Evolutionary conservation across 2,329 filamentous ascomycete species (phyloP), one percentile per base, ranked within the genome.

Genomic region (Alternaria hordeiaustralica): DNA sequence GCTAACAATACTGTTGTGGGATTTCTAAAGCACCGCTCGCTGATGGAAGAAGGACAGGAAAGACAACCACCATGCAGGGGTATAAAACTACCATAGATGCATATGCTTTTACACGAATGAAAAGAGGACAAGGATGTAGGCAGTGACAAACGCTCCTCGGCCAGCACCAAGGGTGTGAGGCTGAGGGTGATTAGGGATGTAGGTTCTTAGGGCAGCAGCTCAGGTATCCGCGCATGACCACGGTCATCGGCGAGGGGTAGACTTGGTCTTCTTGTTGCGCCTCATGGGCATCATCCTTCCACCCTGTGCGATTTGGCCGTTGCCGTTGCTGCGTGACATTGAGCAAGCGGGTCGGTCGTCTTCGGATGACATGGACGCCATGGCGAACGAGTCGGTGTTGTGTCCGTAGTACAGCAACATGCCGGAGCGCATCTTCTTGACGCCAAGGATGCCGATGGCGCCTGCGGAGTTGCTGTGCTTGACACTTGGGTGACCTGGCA

Each of bases 371-470:
- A 98, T 96, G 4, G 93, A 96, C 1, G 94, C 93, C 57, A 99
- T 82, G 6, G 94, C 94, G 74, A 91, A 91, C 2, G 88, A 90
- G 78, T 98, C 95, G 1, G 96, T 99, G 76, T 98, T 99, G 84
- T 99, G 96, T 1, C 92, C 94, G 82, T 97, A 99, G 80, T 95
- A 95, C 55, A 99, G 87, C 75, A 92, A 93, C 68, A 93, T 89
- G 2, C 93, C 94, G 21, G 87, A 85, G 12, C 84, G 84, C 1
- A 88, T 90, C 83, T 94, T 96, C 83, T 98, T 98, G 72, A 97
- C 92, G 1, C 90, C 89, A 84, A 99, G 89, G 61, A 97, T 88
- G 3, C 96, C 96, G 73, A 99, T 96, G 28, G 95, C 94, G 4
- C 92, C 93, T n/a, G 88, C 85, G 11, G 93, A 95, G 58, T 90